A percentile compares a stretch with the other conserved stretches of the same genome.
Conservation (phyloP, 2,329 filamentous ascomycete genomes). For the Hypoxylon sp. region DNA sequence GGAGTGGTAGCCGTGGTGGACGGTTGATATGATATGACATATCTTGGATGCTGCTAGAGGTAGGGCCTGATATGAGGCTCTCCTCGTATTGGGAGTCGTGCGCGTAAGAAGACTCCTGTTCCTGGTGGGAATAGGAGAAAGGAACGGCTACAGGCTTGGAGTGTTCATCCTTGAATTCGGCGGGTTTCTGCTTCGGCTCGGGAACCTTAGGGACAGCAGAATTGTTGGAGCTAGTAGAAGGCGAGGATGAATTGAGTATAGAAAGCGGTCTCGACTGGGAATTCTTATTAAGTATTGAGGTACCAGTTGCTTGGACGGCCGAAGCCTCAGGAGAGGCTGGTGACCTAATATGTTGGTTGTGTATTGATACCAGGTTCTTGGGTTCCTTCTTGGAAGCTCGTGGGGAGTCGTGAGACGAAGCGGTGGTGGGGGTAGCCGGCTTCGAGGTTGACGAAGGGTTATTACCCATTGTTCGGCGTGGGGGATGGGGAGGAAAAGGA, state of each 20-base stretch:
- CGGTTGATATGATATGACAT: conserved; percentile 73
- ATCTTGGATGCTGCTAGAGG: conserved; percentile 72
- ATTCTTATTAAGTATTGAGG: conserved; percentile 64
- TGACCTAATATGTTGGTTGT: conserved; percentile 65
- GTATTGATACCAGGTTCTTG: conserved; percentile 69
- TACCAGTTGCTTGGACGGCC: conserved; percentile 72
- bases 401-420: conserved; percentile 53
- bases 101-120: conserved; percentile 50
- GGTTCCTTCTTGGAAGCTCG: conserved; percentile 60
- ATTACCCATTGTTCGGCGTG: conserved; percentile 60
- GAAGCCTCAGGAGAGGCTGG: conserved; percentile 74
- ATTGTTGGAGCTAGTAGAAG: conserved; percentile 53
- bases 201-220: conserved; percentile 48
- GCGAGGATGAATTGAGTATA: conserved; percentile 64
- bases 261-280: conserved; percentile 66
- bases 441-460: conserved; percentile 61
- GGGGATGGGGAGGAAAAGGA: conserved; percentile 37
- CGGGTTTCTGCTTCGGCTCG: conserved; percentile 54
- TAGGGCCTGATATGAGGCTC: conserved; percentile 62
- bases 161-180: conserved; percentile 57
- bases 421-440: conserved; percentile 54
- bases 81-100: conserved; percentile 57
- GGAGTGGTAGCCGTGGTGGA: conserved; percentile 91
- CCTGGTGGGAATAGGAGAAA: conserved; percentile 52
- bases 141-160: conserved; percentile 74